Conservation (phyloP, 1,139 yeast genomes). For the Hanseniaspora sp. region DNA sequence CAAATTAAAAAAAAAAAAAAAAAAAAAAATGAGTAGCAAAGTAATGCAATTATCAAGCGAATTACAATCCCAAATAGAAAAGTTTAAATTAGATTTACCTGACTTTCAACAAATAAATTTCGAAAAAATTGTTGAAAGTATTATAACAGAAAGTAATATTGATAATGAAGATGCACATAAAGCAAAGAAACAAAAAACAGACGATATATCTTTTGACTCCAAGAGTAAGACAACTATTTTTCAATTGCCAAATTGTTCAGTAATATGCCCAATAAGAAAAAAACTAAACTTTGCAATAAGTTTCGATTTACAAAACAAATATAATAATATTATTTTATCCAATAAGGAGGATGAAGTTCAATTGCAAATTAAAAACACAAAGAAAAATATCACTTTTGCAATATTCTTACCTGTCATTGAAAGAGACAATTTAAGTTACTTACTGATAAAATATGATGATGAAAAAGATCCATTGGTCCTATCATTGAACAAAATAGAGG, state of each 20-base stretch:
- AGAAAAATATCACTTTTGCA: constrained; percentile 35
- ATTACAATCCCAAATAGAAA: background rate
- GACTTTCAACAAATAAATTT: background rate
- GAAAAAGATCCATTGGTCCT: constrained; percentile 35
- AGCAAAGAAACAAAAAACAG: constrained; percentile 17
- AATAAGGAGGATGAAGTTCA: constrained; percentile 33
- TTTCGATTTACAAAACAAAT: constrained; percentile 23
- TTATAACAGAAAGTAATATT: background rate
- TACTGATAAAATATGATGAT: constrained; percentile 33
- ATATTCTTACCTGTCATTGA: constrained; percentile 41
- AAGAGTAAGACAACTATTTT: constrained; percentile 34
- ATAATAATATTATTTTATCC: constrained; percentile 31
- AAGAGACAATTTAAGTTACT: constrained; percentile 33
- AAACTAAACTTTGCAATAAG: constrained; percentile 29
- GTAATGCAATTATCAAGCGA: background rate
- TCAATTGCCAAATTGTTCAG: constrained; percentile 38
- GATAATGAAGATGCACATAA: constrained; percentile 13
- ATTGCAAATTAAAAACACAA: constrained; percentile 31
- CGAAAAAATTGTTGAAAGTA: background rate
- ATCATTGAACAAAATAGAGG: constrained; percentile 34
- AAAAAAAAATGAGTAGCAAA: background rate
- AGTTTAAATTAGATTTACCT: background rate
- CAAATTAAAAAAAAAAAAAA: too few species aligned
- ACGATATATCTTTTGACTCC: constrained; percentile 21
- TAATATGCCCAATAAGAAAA: constrained; percentile 43